These are phyloP conservation scores for Cinchona pubescens DNA, from an alignment of 257 asterid species.

Conservation along the genomic window DNA sequence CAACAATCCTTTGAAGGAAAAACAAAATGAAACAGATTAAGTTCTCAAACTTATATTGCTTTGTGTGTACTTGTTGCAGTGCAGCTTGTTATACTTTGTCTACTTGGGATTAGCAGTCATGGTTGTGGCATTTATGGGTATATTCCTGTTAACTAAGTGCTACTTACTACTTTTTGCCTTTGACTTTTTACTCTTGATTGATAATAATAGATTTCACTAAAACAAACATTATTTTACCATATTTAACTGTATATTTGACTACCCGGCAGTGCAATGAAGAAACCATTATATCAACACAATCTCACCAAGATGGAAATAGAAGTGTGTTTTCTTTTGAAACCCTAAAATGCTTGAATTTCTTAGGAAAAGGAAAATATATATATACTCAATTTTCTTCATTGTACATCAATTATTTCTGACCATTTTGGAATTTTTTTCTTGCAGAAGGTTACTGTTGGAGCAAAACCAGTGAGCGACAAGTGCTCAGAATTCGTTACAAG, in stretches of 20 bases:
- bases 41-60: background rate
- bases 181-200: background rate
- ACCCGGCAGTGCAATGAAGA: background rate
- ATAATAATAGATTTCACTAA: background rate
- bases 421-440: constrained; percentile 1
- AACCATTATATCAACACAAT: background rate
- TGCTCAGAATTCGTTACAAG: constrained; percentile 65
- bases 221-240: background rate
- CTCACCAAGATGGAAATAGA: background rate
- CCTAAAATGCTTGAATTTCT: background rate
- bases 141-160: constrained; percentile 12
- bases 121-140: constrained; percentile 87
- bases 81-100: constrained; percentile 78
- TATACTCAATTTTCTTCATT: background rate
- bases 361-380: background rate
- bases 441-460: constrained; percentile 96
- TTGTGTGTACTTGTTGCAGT: constrained; percentile 43
- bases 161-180: background rate
- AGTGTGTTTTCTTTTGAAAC: background rate
- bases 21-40: background rate
- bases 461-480: constrained; percentile 76
- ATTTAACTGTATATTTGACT: background rate
- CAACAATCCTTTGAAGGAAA: background rate
- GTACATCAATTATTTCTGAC: background rate
- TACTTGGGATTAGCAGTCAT: constrained; percentile 74